Evolutionary conservation across 495 filamentous ascomycete species (phyloP).

Genomic region (Venustampulla echinocandica): DNA sequence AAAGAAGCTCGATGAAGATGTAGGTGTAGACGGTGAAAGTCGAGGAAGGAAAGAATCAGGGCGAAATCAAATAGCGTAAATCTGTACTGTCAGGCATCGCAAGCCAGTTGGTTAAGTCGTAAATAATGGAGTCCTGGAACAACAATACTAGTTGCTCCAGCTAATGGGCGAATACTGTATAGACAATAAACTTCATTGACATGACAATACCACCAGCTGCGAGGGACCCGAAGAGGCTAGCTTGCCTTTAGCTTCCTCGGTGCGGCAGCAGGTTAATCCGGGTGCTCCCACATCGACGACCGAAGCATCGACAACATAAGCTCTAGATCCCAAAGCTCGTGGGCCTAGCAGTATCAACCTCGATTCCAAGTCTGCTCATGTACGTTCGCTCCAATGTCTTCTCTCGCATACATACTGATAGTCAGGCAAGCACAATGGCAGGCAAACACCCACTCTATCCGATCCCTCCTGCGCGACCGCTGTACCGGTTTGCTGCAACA

Average conservation of each 20-base stretch:
- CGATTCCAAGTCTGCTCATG: neutral
- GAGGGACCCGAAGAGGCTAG: neutral
- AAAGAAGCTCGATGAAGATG: too few species aligned
- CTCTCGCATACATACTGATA: neutral
- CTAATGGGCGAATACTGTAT: neutral
- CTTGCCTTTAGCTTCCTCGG: neutral
- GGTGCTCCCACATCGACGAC: too few species aligned
- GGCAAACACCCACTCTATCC: neutral
- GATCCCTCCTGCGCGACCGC: conserved; percentile 59
- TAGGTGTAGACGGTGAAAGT: too few species aligned
- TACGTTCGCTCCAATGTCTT: neutral
- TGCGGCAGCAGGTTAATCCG: neutral
- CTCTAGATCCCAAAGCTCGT: too few species aligned
- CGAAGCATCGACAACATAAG: too few species aligned
- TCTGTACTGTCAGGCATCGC: too few species aligned
- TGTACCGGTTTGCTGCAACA: conserved; percentile 80
- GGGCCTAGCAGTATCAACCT: neutral
- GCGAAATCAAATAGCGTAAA: too few species aligned
- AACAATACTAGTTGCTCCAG: neutral
- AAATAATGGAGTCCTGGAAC: too few species aligned
- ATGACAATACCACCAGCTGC: neutral
- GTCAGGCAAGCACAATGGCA: neutral
- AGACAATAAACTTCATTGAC: too few species aligned
- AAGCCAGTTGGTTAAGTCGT: too few species aligned
- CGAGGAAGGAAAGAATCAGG: too few species aligned